These are phyloP conservation scores for Discostella stelligera DNA, from an alignment of 352 stramenopile genomes.

Conservation along the genomic window DNA sequence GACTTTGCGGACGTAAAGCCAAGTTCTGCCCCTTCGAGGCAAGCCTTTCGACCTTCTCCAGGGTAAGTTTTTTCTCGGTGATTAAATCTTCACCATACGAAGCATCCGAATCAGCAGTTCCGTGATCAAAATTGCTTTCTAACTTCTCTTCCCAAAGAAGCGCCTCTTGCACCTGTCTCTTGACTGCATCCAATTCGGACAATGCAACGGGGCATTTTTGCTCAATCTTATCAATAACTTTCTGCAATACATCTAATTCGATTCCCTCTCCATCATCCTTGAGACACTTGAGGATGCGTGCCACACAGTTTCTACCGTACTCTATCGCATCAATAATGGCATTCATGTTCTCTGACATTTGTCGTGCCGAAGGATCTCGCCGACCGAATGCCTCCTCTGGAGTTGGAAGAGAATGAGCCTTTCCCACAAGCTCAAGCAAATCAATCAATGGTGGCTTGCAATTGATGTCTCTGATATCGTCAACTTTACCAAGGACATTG, in stretches of 20 bases:
- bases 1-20: constrained; percentile 44
- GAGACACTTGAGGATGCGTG: constrained; percentile 56
- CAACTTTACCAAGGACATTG: constrained; percentile 33
- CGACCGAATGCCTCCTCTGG: constrained; percentile 63
- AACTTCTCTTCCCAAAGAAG: constrained; percentile 63
- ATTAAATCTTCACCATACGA: constrained; percentile 41
- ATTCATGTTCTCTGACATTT: constrained; percentile 65
- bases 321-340: constrained; percentile 62
- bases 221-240: constrained; percentile 52
- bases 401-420: constrained; percentile 55
- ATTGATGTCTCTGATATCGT: constrained; percentile 18
- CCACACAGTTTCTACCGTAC: constrained; percentile 54
- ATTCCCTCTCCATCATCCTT: constrained; percentile 64
- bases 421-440: constrained; percentile 47
- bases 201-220: constrained; percentile 48
- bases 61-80: constrained; percentile 47
- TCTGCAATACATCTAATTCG: constrained; percentile 59
- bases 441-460: constrained; percentile 38
- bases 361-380: constrained; percentile 54
- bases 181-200: constrained; percentile 53
- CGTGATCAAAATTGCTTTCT: constrained; percentile 43
- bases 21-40: constrained; percentile 45
- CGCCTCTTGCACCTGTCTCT: constrained; percentile 45
- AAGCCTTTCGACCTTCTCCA: constrained; percentile 56
- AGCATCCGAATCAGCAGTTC: constrained; percentile 34